Conservation (phyloP, 768 basidiomycete genomes). For the Mycena epipterygia region DNA sequence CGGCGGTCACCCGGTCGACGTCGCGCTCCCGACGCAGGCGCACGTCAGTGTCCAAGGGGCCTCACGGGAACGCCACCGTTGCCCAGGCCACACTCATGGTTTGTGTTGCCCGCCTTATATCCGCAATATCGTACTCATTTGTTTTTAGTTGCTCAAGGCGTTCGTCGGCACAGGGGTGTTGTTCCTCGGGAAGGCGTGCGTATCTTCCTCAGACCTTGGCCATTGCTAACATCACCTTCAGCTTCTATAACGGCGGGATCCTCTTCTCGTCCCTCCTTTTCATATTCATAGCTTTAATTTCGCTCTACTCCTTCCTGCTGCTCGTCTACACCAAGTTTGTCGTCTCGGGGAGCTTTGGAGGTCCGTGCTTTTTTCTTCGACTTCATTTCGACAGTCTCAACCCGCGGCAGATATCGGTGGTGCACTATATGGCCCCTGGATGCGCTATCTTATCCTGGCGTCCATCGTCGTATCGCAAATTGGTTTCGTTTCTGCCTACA, state of each 20-base stretch:
- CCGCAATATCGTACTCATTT: background rate
- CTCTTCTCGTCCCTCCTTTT: slow-evolving; percentile 89
- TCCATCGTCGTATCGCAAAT: slow-evolving; percentile 93
- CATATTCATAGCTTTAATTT: slow-evolving; percentile 85
- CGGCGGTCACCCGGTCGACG: slow-evolving; percentile 43
- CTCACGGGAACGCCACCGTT: slow-evolving; percentile 89
- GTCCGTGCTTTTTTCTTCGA: slow-evolving; percentile 55
- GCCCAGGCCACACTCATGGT: slow-evolving; percentile 96
- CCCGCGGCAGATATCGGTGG: slow-evolving; percentile 87
- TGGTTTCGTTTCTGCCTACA: slow-evolving; percentile 92
- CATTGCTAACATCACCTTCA: slow-evolving; percentile 44
- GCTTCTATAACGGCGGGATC: slow-evolving; percentile 96
- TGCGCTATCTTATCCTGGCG: slow-evolving; percentile 89
- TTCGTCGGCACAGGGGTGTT: slow-evolving; percentile 97
- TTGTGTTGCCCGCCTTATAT: slow-evolving; percentile 37
- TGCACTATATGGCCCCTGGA: slow-evolving; percentile 89
- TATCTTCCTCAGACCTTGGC: slow-evolving; percentile 18
- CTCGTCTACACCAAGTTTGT: slow-evolving; percentile 90
- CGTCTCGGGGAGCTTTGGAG: slow-evolving; percentile 94
- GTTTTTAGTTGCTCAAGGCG: slow-evolving; percentile 82
- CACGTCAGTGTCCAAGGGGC: slow-evolving; percentile 66
- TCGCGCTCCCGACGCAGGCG: slow-evolving; percentile 69
- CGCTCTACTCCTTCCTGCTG: slow-evolving; percentile 93
- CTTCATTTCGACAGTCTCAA: background rate
- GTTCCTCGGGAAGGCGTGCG: slow-evolving; percentile 95